A percentile compares a stretch with the other conserved stretches of the same genome.
Conservation (phyloP, 257 asterid species). For the Capsicum pubescens region DNA sequence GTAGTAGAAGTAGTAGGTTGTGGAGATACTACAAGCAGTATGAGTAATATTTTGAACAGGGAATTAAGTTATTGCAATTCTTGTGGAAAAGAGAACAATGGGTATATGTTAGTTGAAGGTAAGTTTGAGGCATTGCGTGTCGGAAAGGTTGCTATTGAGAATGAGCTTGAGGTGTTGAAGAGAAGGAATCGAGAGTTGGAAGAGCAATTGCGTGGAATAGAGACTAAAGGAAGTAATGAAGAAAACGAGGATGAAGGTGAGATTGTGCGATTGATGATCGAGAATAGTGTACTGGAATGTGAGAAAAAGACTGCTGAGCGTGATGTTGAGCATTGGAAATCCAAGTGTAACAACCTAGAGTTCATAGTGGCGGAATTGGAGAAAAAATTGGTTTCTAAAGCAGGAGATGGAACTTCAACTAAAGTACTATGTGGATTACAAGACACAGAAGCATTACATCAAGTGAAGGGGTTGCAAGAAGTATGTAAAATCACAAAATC, state of each 20-base stretch:
- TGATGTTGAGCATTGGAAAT: constrained; percentile 51
- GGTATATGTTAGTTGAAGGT: constrained; percentile 36
- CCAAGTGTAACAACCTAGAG: constrained; percentile 53
- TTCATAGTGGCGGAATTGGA: constrained; percentile 48
- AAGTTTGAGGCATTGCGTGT: constrained; percentile 32
- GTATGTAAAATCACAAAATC: neutral
- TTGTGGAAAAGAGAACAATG: neutral
- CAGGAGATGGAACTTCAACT: neutral
- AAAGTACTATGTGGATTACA: neutral
- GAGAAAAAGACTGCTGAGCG: constrained; percentile 57
- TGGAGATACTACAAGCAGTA: neutral
- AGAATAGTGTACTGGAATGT: constrained; percentile 57
- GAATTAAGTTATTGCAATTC: no score
- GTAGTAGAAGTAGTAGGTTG: neutral
- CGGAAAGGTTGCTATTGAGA: constrained; percentile 32
- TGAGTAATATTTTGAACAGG: no score
- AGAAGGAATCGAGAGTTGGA: constrained; percentile 49
- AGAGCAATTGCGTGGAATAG: constrained; percentile 23
- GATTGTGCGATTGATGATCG: constrained; percentile 49
- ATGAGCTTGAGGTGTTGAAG: constrained; percentile 43
- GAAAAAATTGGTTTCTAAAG: constrained; percentile 22
- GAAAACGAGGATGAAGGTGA: constrained; percentile 38
- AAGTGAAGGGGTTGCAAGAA: neutral
- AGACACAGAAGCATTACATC: neutral
- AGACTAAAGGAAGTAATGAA: constrained; percentile 20